Evolutionary conservation across 495 filamentous ascomycete species (phyloP).

Genomic region (Penicillium paradoxum): DNA sequence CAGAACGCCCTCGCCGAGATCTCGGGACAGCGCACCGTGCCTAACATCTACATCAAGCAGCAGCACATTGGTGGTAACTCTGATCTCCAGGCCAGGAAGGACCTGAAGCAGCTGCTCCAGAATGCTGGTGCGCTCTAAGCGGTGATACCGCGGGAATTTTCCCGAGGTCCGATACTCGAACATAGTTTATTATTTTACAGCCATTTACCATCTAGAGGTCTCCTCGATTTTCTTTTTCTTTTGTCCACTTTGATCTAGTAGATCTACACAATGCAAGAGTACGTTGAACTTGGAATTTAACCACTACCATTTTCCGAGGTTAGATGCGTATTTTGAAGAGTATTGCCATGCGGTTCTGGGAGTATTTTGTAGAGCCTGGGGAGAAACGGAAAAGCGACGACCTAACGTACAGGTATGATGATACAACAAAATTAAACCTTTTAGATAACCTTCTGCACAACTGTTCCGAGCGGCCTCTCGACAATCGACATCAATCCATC

Average conservation of each 20-base stretch:
- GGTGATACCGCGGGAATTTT: neutral
- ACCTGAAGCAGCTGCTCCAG: constrained; percentile 57
- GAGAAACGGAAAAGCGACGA: neutral
- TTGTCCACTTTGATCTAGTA: neutral
- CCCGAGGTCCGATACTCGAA: neutral
- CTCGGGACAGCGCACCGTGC: constrained; percentile 78
- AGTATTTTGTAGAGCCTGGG: neutral
- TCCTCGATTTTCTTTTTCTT: neutral
- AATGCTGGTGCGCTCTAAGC: constrained; percentile 60
- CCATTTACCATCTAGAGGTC: too few relatives aligned
- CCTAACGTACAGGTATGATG: constrained; percentile 2
- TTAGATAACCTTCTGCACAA: constrained; percentile 65
- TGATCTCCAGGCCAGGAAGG: constrained; percentile 64
- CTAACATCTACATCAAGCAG: constrained; percentile 89
- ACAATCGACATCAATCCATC: constrained; percentile 85
- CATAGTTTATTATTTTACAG: too few relatives aligned
- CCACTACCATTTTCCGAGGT: neutral
- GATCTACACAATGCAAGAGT: neutral
- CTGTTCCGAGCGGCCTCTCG: constrained; percentile 80
- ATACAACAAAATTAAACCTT: neutral
- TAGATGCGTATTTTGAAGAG: constrained; percentile 6
- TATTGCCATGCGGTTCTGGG: neutral
- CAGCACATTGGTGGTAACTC: constrained; percentile 96
- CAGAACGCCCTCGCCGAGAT: constrained; percentile 80
- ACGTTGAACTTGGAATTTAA: too few relatives aligned